phyloP scores from a whole-genome alignment of 2,329 filamentous ascomycete genomes.

The Fusarium zealandicum region DNA sequence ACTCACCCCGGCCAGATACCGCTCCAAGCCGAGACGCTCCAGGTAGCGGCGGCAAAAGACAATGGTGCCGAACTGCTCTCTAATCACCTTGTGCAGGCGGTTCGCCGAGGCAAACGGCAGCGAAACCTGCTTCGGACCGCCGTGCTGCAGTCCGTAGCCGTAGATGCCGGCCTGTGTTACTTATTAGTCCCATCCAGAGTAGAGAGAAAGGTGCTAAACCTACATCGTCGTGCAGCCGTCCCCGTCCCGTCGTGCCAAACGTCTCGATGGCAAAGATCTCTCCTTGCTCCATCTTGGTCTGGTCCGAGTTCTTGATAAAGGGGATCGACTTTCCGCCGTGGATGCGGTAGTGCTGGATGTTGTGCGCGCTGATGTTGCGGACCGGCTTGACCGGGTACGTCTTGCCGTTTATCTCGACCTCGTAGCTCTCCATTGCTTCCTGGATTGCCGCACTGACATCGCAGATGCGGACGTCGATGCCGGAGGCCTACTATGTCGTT shows the following conservation, averaged over 20 bases:
- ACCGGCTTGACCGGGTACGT: slow-evolving; percentile 83
- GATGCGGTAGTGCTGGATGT: slow-evolving; percentile 84
- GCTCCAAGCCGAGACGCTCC: slow-evolving; percentile 66
- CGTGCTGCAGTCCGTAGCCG: slow-evolving; percentile 55
- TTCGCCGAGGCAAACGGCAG: slow-evolving; percentile 61
- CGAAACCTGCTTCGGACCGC: slow-evolving; percentile 46
- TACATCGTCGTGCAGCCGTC: slow-evolving; percentile 81
- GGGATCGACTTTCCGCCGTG: slow-evolving; percentile 90
- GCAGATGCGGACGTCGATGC: slow-evolving; percentile 85
- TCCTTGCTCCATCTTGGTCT: slow-evolving; percentile 94
- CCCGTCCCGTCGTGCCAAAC: slow-evolving; percentile 88
- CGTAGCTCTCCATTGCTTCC: slow-evolving; percentile 90
- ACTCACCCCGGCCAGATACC: slow-evolving; percentile 64
- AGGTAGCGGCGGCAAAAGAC: slow-evolving; percentile 69
- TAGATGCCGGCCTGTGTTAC: slow-evolving; percentile 55
- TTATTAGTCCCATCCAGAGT: not conserved
- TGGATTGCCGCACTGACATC: slow-evolving; percentile 84
- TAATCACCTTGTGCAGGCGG: slow-evolving; percentile 63
- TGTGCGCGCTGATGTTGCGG: slow-evolving; percentile 83
- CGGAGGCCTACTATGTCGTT: slow-evolving; percentile 57
- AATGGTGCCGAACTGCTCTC: slow-evolving; percentile 67
- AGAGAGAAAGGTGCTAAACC: not conserved
- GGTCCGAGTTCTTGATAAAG: slow-evolving; percentile 82
- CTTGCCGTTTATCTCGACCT: slow-evolving; percentile 78
- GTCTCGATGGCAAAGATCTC: slow-evolving; percentile 94